Conservation (phyloP, 805 yeast species). For the Yarrowia sp. region DNA sequence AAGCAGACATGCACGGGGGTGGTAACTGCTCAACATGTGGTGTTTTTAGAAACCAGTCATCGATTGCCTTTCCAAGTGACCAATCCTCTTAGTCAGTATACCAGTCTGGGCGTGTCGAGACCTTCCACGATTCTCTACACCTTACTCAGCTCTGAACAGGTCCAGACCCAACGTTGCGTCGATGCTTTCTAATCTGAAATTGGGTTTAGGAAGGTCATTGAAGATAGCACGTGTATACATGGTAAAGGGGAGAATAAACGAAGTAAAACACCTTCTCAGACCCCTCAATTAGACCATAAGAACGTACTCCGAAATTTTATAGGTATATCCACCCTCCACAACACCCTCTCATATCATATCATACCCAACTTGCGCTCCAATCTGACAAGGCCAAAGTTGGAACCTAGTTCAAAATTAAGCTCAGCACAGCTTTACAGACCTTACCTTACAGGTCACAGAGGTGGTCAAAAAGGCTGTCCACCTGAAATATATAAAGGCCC, state of each 20-base stretch:
- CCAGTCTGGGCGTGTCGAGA: neutral
- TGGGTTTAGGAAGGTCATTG: neutral
- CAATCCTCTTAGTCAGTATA: neutral
- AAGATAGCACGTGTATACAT: neutral
- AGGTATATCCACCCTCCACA: too few species aligned
- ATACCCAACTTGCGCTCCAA: neutral
- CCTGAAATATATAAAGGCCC: slow-evolving; percentile 6
- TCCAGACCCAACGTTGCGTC: slow-evolving; percentile 19
- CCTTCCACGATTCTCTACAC: neutral
- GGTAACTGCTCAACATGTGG: neutral
- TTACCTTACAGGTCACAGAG: slow-evolving; percentile 18
- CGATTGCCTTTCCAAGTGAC: neutral
- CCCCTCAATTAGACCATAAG: neutral
- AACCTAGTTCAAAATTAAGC: neutral
- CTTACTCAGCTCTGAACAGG: slow-evolving; percentile 21
- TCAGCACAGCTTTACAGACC: slow-evolving; percentile 12
- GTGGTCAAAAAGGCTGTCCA: slow-evolving; percentile 1
- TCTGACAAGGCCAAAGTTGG: neutral
- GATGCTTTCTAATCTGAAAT: slow-evolving; percentile 18
- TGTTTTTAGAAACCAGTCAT: too few species aligned
- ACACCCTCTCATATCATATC: neutral
- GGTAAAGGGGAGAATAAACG: neutral
- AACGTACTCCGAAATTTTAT: neutral
- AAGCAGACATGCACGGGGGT: neutral
- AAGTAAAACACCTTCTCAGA: neutral